phyloP scores from a whole-genome alignment of 1,139 yeast genomes.

The Lodderomyces jiufengensis region DNA sequence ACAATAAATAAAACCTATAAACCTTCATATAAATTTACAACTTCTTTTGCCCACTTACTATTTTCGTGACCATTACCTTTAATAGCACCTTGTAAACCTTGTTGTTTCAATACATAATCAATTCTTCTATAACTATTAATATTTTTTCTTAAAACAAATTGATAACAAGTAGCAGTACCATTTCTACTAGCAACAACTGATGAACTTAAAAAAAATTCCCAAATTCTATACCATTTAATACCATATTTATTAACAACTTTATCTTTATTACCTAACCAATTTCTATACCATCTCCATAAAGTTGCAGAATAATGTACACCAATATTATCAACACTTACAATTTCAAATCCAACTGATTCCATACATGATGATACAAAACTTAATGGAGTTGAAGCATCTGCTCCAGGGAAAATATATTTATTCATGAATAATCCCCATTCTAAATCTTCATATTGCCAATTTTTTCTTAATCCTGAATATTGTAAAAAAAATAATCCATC shows the following conservation, averaged over 20 bases:
- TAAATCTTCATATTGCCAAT: slow-evolving; percentile 93
- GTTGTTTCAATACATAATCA: slow-evolving; percentile 75
- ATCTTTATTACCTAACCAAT: slow-evolving; percentile 86
- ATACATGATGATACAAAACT: slow-evolving; percentile 74
- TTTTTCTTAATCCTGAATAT: slow-evolving; percentile 87
- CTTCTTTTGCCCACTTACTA: slow-evolving; percentile 36
- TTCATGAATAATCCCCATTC: slow-evolving; percentile 96
- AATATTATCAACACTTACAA: slow-evolving; percentile 78
- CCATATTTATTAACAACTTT: slow-evolving; percentile 79
- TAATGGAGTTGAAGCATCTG: slow-evolving; percentile 93
- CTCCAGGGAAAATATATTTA: slow-evolving; percentile 96
- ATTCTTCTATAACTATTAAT: slow-evolving; percentile 80
- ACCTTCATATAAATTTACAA: slow-evolving; percentile 10
- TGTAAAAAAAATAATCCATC: slow-evolving; percentile 87
- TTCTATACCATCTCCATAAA: slow-evolving; percentile 92
- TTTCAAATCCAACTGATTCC: slow-evolving; percentile 85
- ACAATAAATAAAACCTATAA: no score
- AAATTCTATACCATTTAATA: slow-evolving; percentile 84
- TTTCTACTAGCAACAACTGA: slow-evolving; percentile 86
- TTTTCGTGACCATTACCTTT: slow-evolving; percentile 29
- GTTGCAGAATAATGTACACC: slow-evolving; percentile 94
- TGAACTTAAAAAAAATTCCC: slow-evolving; percentile 86
- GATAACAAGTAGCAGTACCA: slow-evolving; percentile 92
- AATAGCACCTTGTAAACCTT: slow-evolving; percentile 68
- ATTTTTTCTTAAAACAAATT: slow-evolving; percentile 87